A percentile compares a stretch with the other conserved stretches of the same genome.
These are phyloP conservation scores for Kluyveromyces sp. DNA, from an alignment of 1,139 yeast genomes.

Conservation along the genomic window DNA sequence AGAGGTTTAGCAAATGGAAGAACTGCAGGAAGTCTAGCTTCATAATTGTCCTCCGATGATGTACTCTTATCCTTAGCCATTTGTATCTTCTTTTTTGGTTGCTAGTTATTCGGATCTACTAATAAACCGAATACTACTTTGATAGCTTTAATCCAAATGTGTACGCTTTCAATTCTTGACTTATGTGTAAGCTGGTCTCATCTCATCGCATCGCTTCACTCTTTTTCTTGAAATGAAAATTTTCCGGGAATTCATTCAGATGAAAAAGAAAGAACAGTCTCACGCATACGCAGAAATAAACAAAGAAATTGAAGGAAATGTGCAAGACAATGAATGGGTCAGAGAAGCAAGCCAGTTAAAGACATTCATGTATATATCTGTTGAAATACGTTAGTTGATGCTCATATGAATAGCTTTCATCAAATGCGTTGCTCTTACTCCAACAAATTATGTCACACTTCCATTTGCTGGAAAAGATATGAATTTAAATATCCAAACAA, in stretches of 20 bases:
- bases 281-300: no score
- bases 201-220: slow-evolving; percentile 7
- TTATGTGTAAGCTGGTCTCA: neutral
- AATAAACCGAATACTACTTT: neutral
- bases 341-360: no score
- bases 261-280: slow-evolving; percentile 2
- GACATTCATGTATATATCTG: no score
- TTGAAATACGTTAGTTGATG: no score
- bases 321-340: no score
- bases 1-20: slow-evolving; percentile 91
- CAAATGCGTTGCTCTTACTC: no score
- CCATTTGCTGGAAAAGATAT: no score
- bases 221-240: slow-evolving; percentile 3
- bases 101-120: neutral
- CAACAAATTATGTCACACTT: no score
- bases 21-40: slow-evolving; percentile 79
- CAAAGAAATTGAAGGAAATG: no score
- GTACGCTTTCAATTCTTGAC: neutral
- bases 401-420: no score
- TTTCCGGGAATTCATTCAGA: neutral
- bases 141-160: neutral
- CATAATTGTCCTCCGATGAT: slow-evolving; percentile 71
- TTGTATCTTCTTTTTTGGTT: neutral
- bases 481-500: neutral
- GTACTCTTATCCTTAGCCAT: slow-evolving; percentile 36